Evolutionary conservation across 768 basidiomycete genomes (phyloP).

Genomic region (Floccularia luteovirens): DNA sequence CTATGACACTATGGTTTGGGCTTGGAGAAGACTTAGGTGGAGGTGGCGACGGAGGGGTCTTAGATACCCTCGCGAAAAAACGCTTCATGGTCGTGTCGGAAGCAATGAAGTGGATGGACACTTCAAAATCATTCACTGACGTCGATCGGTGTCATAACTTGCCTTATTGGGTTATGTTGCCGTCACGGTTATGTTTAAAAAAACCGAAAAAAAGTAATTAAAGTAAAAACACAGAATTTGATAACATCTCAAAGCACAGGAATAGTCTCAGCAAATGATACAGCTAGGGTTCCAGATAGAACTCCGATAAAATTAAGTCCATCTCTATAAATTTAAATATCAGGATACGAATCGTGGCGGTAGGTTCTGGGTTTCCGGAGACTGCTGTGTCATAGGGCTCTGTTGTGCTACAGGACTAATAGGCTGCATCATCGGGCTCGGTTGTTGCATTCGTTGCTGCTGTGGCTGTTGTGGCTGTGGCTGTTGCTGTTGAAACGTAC

Average conservation of each 20-base stretch:
- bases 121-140: conserved; percentile 7
- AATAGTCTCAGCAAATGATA: too few relatives aligned
- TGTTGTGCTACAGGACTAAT: not conserved
- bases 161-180: too few relatives aligned
- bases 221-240: too few relatives aligned
- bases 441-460: not conserved
- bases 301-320: not conserved
- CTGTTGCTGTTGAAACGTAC: conserved; percentile 16
- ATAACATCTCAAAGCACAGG: too few relatives aligned
- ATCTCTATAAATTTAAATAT: not conserved
- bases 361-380: conserved; percentile 8
- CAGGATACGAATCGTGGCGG: conserved; percentile 10
- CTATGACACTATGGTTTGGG: too few relatives aligned
- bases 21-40: conserved; percentile 11
- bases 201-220: too few relatives aligned
- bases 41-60: conserved; percentile 18
- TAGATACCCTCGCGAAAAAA: conserved; percentile 30
- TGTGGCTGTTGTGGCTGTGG: conserved; percentile 12
- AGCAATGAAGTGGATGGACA: not conserved
- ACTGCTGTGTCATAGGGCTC: conserved; percentile 1
- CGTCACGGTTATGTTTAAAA: too few relatives aligned
- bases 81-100: conserved; percentile 26
- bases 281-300: too few relatives aligned
- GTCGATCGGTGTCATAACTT: too few relatives aligned
- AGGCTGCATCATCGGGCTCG: conserved; percentile 1